phyloP scores from a whole-genome alignment of 106 monocot genomes.

The Triglochin maritima region DNA sequence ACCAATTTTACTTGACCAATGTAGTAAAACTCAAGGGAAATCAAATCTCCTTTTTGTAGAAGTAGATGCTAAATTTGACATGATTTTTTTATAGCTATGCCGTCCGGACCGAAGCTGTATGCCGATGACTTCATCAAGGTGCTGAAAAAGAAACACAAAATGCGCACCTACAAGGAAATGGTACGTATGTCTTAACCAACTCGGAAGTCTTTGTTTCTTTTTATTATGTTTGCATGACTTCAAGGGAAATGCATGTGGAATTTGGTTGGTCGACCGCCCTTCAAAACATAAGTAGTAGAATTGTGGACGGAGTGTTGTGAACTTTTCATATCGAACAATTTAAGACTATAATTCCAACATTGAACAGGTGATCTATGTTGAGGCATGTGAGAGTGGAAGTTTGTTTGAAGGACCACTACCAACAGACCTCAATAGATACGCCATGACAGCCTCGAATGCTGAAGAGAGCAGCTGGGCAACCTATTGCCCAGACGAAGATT shows the following conservation, averaged over 20 bases:
- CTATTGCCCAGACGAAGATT: conserved; percentile 71
- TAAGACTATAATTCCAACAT: too few species aligned
- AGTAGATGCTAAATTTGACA: too few species aligned
- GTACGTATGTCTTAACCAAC: conserved; percentile 10
- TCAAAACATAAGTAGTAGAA: too few species aligned
- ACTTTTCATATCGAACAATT: too few species aligned
- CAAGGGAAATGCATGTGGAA: too few species aligned
- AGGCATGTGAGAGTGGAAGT: conserved; percentile 93
- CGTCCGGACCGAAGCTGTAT: conserved; percentile 48
- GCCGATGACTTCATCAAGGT: conserved; percentile 67
- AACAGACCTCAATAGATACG: conserved; percentile 68
- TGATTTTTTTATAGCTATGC: conserved; percentile 50
- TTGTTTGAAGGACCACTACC: conserved; percentile 83
- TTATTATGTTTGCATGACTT: too few species aligned
- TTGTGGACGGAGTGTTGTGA: too few species aligned
- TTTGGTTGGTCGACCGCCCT: too few species aligned
- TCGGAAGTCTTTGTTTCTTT: too few species aligned
- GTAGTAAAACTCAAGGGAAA: too few species aligned
- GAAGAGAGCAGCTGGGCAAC: conserved; percentile 81
- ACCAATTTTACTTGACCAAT: too few species aligned
- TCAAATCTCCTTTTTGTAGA: too few species aligned
- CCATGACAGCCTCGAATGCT: conserved; percentile 85
- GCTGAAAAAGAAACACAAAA: conserved; percentile 69
- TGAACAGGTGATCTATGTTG: conserved; percentile 79
- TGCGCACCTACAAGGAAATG: conserved; percentile 70